phyloP scores from a whole-genome alignment of 2,329 filamentous ascomycete genomes.

The Neofusicoccum sp. region DNA sequence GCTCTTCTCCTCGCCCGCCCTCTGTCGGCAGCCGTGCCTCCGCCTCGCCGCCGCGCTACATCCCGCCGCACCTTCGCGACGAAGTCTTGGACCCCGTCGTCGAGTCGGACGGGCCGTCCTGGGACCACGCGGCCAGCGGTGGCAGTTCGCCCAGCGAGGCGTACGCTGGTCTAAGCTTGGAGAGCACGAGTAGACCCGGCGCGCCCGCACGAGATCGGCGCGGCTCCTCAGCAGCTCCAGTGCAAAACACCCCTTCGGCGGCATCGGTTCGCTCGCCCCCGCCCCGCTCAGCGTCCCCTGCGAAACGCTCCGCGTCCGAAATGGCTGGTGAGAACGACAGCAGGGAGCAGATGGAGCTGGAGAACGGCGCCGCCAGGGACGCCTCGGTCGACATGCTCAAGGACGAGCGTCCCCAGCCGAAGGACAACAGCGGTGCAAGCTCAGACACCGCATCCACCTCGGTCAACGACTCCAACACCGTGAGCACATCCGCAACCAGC shows the following conservation, averaged over 20 bases:
- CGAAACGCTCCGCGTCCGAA: conserved; percentile 55
- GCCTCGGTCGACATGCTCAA: conserved; percentile 47
- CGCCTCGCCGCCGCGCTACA: conserved; percentile 46
- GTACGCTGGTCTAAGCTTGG: conserved; percentile 52
- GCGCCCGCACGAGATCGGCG: conserved; percentile 27
- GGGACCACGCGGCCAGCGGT: conserved; percentile 37
- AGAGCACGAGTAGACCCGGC: conserved; percentile 33
- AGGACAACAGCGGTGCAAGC: conserved; percentile 27
- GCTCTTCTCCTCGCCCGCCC: conserved; percentile 37
- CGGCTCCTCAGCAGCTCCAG: conserved; percentile 23
- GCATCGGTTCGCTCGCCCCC: conserved; percentile 23
- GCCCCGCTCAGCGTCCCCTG: conserved; percentile 51
- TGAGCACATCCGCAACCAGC: conserved; percentile 17
- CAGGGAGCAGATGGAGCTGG: conserved; percentile 36
- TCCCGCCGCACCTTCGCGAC: conserved; percentile 57
- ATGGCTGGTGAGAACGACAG: conserved; percentile 45
- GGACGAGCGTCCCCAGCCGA: conserved; percentile 23
- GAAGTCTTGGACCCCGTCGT: conserved; percentile 43
- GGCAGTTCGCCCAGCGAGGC: conserved; percentile 52
- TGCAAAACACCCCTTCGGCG: conserved; percentile 8
- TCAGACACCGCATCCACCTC: conserved; percentile 29
- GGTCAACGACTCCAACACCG: conserved; percentile 16
- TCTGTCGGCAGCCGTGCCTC: conserved; percentile 27
- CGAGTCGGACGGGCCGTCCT: conserved; percentile 26
- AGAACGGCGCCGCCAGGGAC: conserved; percentile 32